Evolutionary conservation across 495 filamentous ascomycete genomes (phyloP).

Genomic region (Immersiella caudata): DNA sequence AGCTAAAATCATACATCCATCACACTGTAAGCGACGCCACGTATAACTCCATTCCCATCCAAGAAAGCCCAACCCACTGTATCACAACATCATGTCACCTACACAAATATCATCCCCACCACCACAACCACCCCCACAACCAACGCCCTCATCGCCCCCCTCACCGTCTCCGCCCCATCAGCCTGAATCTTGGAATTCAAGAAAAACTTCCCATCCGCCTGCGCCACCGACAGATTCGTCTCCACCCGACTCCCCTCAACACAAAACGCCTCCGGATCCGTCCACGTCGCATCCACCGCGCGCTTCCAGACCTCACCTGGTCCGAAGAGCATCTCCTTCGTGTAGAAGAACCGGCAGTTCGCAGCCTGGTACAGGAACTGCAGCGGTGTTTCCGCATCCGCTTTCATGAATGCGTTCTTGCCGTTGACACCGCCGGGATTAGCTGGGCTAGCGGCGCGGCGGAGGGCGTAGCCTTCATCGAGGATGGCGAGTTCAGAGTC

Average conservation of each 20-base stretch:
- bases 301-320: conserved; percentile 50
- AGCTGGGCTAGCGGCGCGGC: conserved; percentile 23
- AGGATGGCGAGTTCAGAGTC: conserved; percentile 26
- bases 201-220: conserved; percentile 23
- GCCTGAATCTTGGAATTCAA: conserved; percentile 12
- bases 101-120: background rate
- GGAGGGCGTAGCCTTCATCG: conserved; percentile 29
- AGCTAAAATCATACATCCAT: too few species aligned
- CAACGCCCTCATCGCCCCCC: background rate
- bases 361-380: conserved; percentile 59
- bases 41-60: too few species aligned
- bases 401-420: conserved; percentile 40
- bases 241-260: conserved; percentile 26
- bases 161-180: background rate
- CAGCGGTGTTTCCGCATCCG: conserved; percentile 43
- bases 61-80: background rate
- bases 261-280: conserved; percentile 36
- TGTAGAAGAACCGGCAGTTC: conserved; percentile 60
- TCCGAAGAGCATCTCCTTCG: conserved; percentile 46
- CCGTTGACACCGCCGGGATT: conserved; percentile 36
- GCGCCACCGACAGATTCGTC: conserved; percentile 10
- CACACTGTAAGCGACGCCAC: too few species aligned
- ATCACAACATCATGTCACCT: too few species aligned
- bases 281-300: conserved; percentile 71
- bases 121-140: background rate